Base-by-base conservation (phyloP, 345 rosid species). In the Gossypium anomalum region DNA sequence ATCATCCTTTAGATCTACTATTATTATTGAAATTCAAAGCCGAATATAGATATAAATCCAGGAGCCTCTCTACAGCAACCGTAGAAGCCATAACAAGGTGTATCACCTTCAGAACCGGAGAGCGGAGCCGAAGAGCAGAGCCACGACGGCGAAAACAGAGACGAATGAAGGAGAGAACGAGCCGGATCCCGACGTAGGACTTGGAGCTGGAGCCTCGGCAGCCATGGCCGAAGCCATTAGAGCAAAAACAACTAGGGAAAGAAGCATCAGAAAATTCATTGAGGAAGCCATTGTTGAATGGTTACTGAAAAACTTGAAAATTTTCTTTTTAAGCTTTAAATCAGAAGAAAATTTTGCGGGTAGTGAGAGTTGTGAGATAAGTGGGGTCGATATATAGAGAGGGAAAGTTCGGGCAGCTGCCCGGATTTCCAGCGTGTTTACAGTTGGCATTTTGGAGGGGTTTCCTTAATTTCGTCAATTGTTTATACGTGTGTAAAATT, bases 121-220 rank as follows among this genome's bases (percentile, higher is more conserved):
- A 43, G 34, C 23, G 5, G 59, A 49, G 48, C 76, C 70, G 27
- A 73, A 61, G 17, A 61, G 19, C 29, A 73, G 14, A 48, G 14
- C 34, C 16, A 49, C 38, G 12, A 59, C 69, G 20, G 3, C 45
- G 34, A 17, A 12, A 13, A 38, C 60, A 6, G 48, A 29, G 69
- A 29, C 11, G 29, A 62, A 62, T 29, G 76, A 29, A 29, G 70
- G 60, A 23, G 69, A 49, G 59, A 73, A 9, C 9, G 60, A 61
- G 76, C 14, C 34, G 3, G 34, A 3, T 25, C 69, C 76, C 0
- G 76, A 23, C 13, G 60, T 49, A 12, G 59, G 69, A 19, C 76
- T 73, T 9, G 76, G 76, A 73, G 76, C 76, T 3, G 76, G 76
- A 38, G 76, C 76, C 0, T 73, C 70, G 34, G 70, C 60, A 12